Percentiles rank a stretch among this genome's conserved stretches.
Conservation (phyloP, 2,329 filamentous ascomycete species). For the Diaporthe sp. region DNA sequence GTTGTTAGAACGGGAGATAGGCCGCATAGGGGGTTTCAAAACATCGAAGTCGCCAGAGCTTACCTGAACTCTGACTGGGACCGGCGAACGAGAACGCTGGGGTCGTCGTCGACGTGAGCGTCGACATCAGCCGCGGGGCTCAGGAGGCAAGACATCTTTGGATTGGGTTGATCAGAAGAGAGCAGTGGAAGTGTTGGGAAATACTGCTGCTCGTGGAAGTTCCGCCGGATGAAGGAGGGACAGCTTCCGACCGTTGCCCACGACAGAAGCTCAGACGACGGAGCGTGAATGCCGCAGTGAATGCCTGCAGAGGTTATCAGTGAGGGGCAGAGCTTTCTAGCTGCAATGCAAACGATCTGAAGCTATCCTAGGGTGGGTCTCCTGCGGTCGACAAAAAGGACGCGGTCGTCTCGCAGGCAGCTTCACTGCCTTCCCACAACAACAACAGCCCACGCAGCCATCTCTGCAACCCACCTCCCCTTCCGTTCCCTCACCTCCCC, state of each 20-base stretch:
- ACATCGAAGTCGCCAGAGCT: neutral
- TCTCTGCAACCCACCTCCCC: neutral
- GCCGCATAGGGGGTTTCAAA: neutral
- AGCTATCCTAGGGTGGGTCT: neutral
- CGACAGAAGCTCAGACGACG: neutral
- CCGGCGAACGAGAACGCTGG: neutral
- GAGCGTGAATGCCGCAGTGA: neutral
- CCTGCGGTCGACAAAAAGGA: neutral
- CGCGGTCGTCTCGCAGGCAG: neutral
- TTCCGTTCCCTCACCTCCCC: neutral
- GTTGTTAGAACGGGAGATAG: neutral
- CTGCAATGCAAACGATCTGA: neutral
- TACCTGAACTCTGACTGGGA: conserved; percentile 4
- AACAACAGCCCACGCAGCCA: neutral
- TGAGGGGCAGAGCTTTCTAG: neutral
- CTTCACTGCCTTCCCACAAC: neutral
- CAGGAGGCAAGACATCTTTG: neutral
- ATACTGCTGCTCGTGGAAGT: too few species aligned
- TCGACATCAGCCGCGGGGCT: neutral
- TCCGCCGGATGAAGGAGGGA: neutral
- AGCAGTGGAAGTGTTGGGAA: neutral
- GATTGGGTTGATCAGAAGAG: neutral
- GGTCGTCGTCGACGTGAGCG: neutral
- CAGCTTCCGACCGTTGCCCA: neutral
- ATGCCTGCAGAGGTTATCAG: neutral